Percentiles rank a stretch among this genome's conserved stretches.
These are phyloP conservation scores for Lichtheimia hyalospora DNA, from an alignment of 371 early-diverging fungal species.

Conservation along the genomic window DNA sequence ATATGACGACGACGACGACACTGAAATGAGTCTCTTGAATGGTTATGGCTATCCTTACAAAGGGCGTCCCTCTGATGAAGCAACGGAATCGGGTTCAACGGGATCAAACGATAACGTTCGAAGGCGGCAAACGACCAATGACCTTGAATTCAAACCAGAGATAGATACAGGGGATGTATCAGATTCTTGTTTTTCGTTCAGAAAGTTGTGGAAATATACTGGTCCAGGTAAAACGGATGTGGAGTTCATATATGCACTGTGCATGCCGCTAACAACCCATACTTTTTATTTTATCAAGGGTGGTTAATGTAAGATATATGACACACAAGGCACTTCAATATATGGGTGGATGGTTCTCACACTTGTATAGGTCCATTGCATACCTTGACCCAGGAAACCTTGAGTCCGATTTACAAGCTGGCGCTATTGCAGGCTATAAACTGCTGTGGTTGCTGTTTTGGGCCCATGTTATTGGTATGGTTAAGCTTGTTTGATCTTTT, in stretches of 20 bases:
- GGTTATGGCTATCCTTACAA: conserved; percentile 1
- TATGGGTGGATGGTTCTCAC: too few species aligned
- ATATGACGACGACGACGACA: conserved; percentile 12
- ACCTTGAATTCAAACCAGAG: conserved; percentile 20
- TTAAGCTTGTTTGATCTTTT: conserved; percentile 3
- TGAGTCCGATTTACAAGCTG: conserved; percentile 72
- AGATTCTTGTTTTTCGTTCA: conserved; percentile 36
- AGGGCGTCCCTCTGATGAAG: background rate
- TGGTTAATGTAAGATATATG: conserved; percentile 41
- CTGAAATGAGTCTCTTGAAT: conserved; percentile 4
- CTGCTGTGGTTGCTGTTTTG: conserved; percentile 69
- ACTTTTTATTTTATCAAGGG: conserved; percentile 17
- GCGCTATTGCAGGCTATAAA: conserved; percentile 63
- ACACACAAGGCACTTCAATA: too few species aligned
- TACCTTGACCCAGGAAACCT: conserved; percentile 78
- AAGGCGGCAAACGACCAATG: background rate
- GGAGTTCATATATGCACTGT: background rate
- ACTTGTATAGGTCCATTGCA: conserved; percentile 60
- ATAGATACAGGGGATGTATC: conserved; percentile 32
- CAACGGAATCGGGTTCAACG: background rate
- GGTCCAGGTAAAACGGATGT: conserved; percentile 46
- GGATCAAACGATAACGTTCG: conserved; percentile 1
- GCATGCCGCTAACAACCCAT: background rate
- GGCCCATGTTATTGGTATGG: conserved; percentile 50
- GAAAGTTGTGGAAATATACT: conserved; percentile 48